These are phyloP conservation scores for Pestalotiopsis sp. DNA, from an alignment of 2,329 filamentous ascomycete genomes.

Conservation along the genomic window DNA sequence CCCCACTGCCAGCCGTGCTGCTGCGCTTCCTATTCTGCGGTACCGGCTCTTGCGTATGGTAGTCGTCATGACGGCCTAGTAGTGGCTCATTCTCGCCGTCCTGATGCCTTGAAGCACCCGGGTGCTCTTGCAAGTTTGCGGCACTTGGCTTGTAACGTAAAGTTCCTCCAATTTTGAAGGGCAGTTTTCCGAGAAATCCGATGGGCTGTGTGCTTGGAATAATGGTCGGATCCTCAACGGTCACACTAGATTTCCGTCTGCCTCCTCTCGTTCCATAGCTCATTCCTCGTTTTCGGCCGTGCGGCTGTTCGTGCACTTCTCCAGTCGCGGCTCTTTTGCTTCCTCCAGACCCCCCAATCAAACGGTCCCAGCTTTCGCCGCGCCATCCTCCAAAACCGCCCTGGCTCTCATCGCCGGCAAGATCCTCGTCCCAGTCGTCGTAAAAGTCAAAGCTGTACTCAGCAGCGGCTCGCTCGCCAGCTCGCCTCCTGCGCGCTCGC, in stretches of 20 bases:
- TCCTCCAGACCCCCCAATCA: constrained; percentile 61
- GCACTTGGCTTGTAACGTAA: constrained; percentile 88
- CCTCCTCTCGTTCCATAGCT: constrained; percentile 77
- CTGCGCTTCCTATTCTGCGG: constrained; percentile 65
- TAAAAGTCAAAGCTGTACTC: constrained; percentile 96
- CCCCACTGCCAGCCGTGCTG: constrained; percentile 76
- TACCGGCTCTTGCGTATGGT: constrained; percentile 25
- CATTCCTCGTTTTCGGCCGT: constrained; percentile 73
- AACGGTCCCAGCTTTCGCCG: constrained; percentile 80
- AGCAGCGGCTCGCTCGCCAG: constrained; percentile 66
- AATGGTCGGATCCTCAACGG: constrained; percentile 77
- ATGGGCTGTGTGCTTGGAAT: constrained; percentile 85
- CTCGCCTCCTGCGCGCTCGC: constrained; percentile 67
- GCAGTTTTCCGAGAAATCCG: constrained; percentile 81
- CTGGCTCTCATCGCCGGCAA: constrained; percentile 49
- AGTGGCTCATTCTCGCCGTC: constrained; percentile 70
- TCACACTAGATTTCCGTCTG: constrained; percentile 48
- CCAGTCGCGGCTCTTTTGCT: constrained; percentile 22
- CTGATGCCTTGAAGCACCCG: constrained; percentile 51
- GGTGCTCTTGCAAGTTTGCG: constrained; percentile 87
- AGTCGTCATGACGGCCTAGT: constrained; percentile 41
- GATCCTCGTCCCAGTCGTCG: constrained; percentile 86
- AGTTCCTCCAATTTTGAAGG: constrained; percentile 82
- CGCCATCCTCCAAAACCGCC: constrained; percentile 74
- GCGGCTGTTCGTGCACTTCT: constrained; percentile 32